Evolutionary conservation across 2,329 filamentous ascomycete genomes (phyloP).

Genomic region (Fusarium sp.): DNA sequence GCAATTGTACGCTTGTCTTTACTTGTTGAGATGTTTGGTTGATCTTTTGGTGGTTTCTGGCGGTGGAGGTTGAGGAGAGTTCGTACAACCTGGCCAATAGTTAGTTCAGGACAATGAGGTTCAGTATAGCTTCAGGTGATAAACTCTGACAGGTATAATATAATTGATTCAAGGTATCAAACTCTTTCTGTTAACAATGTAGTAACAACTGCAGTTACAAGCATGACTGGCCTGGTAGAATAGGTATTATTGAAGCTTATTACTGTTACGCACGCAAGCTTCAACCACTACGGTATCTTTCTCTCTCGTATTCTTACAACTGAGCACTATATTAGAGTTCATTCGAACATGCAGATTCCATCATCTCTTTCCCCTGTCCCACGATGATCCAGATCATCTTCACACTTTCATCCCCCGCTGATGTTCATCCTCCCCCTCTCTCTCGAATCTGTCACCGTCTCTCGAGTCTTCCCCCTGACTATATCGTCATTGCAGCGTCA

Average conservation of each 20-base stretch:
- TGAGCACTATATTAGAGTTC: constrained; percentile 2
- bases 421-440: neutral
- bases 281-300: neutral
- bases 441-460: constrained; percentile 10
- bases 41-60: neutral
- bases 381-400: neutral
- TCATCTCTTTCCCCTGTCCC: constrained; percentile 8
- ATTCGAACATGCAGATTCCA: constrained; percentile 3
- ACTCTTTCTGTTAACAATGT: neutral
- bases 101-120: neutral
- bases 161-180: neutral
- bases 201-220: neutral
- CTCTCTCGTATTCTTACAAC: neutral
- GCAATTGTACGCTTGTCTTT: neutral
- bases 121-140: neutral
- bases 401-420: neutral
- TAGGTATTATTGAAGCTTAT: neutral
- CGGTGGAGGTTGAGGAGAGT: constrained; percentile 5
- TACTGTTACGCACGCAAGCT: neutral
- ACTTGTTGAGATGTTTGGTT: neutral
- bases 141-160: neutral
- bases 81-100: neutral
- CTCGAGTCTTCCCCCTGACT: constrained; percentile 24
- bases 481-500: constrained; percentile 41
- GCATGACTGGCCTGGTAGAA: neutral